Evolutionary conservation across 75 land plant genomes (phyloP), one percentile per base, ranked within the genome.

Genomic region (Cupressus sempervirens): DNA sequence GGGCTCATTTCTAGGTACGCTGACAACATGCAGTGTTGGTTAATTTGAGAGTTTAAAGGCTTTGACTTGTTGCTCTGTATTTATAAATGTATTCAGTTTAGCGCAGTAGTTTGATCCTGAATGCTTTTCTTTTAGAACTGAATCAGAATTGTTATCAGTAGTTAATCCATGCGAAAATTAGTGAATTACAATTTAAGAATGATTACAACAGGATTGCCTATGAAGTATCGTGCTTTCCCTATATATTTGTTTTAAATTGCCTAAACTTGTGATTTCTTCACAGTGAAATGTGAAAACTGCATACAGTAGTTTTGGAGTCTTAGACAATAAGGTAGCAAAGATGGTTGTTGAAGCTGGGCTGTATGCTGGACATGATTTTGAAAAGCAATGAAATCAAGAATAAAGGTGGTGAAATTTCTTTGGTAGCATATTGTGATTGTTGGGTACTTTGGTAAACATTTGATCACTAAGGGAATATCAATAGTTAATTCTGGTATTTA

Each of bases 1-100:
- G 93, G 95, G 80, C 84, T 95, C 38, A 86, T 94, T 81, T 91
- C 95, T 68, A 95, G 97, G 99, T 97, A 87, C 46, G 30, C 32
- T 14, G 46, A 32, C 46, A 20, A 36, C 6, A 16, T 87, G 87
- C 26, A 13, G 20, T 87, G 29, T 18, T 83, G 67, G 36, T 45
- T 56, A 56, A 56, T 45, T 56, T 56, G 18, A 56, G 23, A 56
- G 23, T 56, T 16, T 56, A 56, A 20, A 8, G 52, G 18, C 62
- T 56, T 3, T 18, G 18, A 6, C 62, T 56, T 20, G 23, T 1
- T 56, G 14, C 62, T 0, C 18, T 38, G 18, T 56, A 16, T 56
- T 4, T 3, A 56, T 56, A 5, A 43, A 20, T 56, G 18, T 13
- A 13, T 56, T 45, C 3, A 16, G 30, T 43, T 6, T 18, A 16